A percentile compares a stretch with the other conserved stretches of the same genome.
phyloP scores from a whole-genome alignment of 768 basidiomycete genomes.

The Stropharia rugosoannulata region DNA sequence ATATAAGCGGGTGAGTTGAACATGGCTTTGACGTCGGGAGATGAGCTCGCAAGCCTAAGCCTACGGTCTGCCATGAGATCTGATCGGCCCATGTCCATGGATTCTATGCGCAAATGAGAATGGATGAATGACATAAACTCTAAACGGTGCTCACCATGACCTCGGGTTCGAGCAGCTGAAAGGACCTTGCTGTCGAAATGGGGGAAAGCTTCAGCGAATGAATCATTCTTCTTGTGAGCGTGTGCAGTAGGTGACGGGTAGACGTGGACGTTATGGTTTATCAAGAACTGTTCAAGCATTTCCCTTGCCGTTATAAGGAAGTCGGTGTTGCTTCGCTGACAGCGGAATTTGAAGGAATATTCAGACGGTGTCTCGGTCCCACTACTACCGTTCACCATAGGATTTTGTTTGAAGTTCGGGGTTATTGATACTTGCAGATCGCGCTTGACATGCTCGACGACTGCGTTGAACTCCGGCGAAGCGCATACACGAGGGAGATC shows the following conservation, averaged over 20 bases:
- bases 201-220: constrained; percentile 93
- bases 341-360: constrained; percentile 92
- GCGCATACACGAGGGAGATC: constrained; percentile 76
- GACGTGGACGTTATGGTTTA: constrained; percentile 79
- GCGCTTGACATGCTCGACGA: constrained; percentile 88
- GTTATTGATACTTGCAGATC: constrained; percentile 91
- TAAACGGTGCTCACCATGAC: constrained; percentile 41
- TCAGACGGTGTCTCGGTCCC: constrained; percentile 63
- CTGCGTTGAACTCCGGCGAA: constrained; percentile 80
- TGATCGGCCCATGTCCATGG: constrained; percentile 72
- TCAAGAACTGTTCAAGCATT: constrained; percentile 88
- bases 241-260: constrained; percentile 80
- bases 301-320: constrained; percentile 88
- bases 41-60: constrained; percentile 82
- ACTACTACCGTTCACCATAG: constrained; percentile 43
- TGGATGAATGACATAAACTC: constrained; percentile 2
- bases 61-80: constrained; percentile 72
- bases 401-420: constrained; percentile 67
- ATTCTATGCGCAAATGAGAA: constrained; percentile 44
- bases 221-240: constrained; percentile 84
- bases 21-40: constrained; percentile 92
- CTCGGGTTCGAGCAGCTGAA: constrained; percentile 71
- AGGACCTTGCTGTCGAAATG: constrained; percentile 96
- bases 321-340: constrained; percentile 94
- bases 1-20: constrained; percentile 87